phyloP scores from a whole-genome alignment of 441 rosid genomes.

The Euphorbia schlechtendalii region DNA sequence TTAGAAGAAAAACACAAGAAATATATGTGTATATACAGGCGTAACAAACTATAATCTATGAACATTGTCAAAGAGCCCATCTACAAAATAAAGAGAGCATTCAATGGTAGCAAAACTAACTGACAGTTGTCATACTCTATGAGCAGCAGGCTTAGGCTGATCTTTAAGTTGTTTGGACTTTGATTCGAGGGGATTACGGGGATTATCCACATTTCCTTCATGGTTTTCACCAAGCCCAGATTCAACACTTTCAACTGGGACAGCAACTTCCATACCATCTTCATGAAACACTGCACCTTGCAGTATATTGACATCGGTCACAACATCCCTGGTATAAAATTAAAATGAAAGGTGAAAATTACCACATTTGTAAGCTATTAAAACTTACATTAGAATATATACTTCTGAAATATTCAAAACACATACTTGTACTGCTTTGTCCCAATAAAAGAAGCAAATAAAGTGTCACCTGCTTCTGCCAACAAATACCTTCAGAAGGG shows the following conservation, averaged over 20 bases:
- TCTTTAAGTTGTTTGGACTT: constrained; percentile 50
- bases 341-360: constrained; percentile 6
- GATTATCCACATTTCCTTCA: constrained; percentile 42
- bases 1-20: constrained; percentile 10
- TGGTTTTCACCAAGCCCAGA: constrained; percentile 33
- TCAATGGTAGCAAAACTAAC: constrained; percentile 4
- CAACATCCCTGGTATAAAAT: constrained; percentile 63
- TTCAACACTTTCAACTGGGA: constrained; percentile 37
- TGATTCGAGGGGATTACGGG: constrained; percentile 37
- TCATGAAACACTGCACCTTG: constrained; percentile 97
- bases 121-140: constrained; percentile 53
- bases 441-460: constrained; percentile 95
- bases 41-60: neutral
- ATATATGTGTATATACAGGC: neutral
- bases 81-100: neutral
- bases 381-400: constrained; percentile 8
- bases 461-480: constrained; percentile 94
- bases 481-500: constrained; percentile 59
- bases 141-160: constrained; percentile 89
- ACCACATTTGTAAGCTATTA: constrained; percentile 6
- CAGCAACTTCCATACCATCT: constrained; percentile 46
- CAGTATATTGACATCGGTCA: constrained; percentile 92
- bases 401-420: constrained; percentile 7
- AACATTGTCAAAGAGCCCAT: neutral
- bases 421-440: constrained; percentile 94